Percentiles rank a stretch among this genome's conserved stretches.
Evolutionary conservation across 805 yeast species (phyloP).

Genomic region (Blastobotrys peoriensis): DNA sequence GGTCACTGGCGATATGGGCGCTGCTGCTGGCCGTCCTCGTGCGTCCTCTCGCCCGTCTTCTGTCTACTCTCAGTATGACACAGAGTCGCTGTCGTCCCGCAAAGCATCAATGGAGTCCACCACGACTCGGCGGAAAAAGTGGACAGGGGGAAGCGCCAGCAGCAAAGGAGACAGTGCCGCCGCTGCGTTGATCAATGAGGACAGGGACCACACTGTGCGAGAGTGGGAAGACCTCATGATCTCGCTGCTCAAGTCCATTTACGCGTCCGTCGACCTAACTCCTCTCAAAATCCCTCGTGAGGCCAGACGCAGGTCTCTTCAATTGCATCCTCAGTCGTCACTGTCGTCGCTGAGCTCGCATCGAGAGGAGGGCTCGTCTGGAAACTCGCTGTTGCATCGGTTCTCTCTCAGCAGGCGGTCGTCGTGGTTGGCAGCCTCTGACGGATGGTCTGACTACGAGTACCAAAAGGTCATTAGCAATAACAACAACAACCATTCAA

Average conservation of each 20-base stretch:
- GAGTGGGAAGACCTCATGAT: constrained; percentile 20
- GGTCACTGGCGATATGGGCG: too few species aligned
- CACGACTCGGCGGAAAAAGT: constrained; percentile 7
- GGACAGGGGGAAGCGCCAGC: constrained; percentile 11
- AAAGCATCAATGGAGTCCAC: constrained; percentile 9
- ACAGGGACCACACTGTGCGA: constrained; percentile 5
- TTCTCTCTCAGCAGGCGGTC: constrained; percentile 13
- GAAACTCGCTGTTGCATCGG: neutral
- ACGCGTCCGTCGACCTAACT: constrained; percentile 20
- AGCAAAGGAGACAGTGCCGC: constrained; percentile 4
- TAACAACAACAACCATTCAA: neutral
- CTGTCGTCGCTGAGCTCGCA: neutral
- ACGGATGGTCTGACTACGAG: constrained; percentile 18
- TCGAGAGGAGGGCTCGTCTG: neutral
- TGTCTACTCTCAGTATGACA: neutral
- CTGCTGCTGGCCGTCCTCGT: too few species aligned
- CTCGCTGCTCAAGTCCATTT: constrained; percentile 17
- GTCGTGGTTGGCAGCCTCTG: constrained; percentile 18
- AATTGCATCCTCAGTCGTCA: constrained; percentile 16
- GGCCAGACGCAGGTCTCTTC: neutral
- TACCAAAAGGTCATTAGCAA: constrained; percentile 14
- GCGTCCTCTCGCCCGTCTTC: neutral
- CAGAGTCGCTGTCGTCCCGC: constrained; percentile 1
- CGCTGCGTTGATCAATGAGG: constrained; percentile 11
- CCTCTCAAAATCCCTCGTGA: constrained; percentile 19